Evolutionary conservation across 148 eudicot species (phyloP).

Genomic region (Limonium bicolor): DNA sequence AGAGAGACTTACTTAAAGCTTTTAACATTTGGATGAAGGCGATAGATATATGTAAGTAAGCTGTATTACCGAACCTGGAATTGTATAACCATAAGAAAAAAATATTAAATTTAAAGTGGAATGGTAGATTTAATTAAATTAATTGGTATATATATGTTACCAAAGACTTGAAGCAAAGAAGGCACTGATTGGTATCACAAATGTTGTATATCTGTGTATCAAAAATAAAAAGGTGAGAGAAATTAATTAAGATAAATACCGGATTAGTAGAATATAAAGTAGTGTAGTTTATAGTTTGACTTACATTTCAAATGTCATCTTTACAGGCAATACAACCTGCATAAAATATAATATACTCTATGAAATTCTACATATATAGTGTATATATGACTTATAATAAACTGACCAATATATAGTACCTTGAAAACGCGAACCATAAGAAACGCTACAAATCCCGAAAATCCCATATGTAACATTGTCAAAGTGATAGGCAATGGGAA

Average conservation of each 20-base stretch:
- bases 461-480: slow-evolving; percentile 99
- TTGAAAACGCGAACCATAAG: slow-evolving; percentile 85
- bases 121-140: no score
- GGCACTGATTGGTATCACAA: slow-evolving; percentile 79
- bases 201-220: slow-evolving; percentile 53
- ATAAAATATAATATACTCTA: no score
- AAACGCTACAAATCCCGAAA: slow-evolving; percentile 86
- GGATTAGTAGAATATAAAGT: no score
- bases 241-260: no score
- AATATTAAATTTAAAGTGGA: no score
- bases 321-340: slow-evolving; percentile 92
- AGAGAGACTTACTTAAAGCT: slow-evolving; percentile 74
- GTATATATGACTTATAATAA: no score
- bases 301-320: slow-evolving; percentile 95
- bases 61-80: slow-evolving; percentile 79
- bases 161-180: slow-evolving; percentile 93
- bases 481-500: slow-evolving; percentile 94
- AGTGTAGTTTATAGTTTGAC: slow-evolving; percentile 8
- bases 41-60: slow-evolving; percentile 67
- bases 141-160: no score
- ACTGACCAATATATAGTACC: no score
- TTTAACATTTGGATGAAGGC: slow-evolving; percentile 89
- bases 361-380: no score
- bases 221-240: no score
- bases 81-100: no score